Base-by-base conservation (phyloP, 75 land plant genomes). In the Selaginella tamariscina region DNA sequence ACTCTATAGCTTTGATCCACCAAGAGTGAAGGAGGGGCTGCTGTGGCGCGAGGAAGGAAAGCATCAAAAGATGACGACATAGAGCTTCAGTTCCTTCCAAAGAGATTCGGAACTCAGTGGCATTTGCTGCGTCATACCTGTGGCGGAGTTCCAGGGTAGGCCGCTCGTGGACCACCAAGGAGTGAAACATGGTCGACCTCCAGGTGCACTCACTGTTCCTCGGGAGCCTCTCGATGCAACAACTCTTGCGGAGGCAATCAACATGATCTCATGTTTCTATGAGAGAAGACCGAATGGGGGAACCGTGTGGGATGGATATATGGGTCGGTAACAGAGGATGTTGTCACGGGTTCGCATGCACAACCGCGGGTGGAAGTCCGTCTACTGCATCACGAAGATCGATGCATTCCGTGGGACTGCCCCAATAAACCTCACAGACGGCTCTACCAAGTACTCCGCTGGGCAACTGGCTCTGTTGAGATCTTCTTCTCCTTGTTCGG, bases 271-370 rank as follows among this genome's bases (percentile, higher is more conserved):
- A 1, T 75, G 81, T 69, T 75, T 70, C 73, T 84, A 84, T 55
- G 86, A 84, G 64, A 82, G 54, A 84, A 76, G 57, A 78, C 81
- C 0, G 82, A 84, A 60, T 84, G 86, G 86, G 86, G 86, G 2
- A 60, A 65, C 0, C 65, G 82, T 0, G 82, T 84, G 24, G 86
- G 86, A 5, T 87, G 88, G 86, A 82, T 84, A 56, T 83, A 83
- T 67, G 85, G 88, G 9, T 85, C 87, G 0, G 87, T 85, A 8
- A 84, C 88, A 2, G 88, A 86, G 63, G 88, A 86, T 64, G 88
- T 87, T 22, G 85, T 87, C 31, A 87, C 90, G 0, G 90, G 90
- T 9, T 87, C 56, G 88, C 32, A 87, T 87, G 86, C 86, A 84
- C 59, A 82, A 84, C 56, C 70, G 85, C 2, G 86, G 86, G 21